Evolutionary conservation across 1,284 basidiomycete species (phyloP), one percentile per base, ranked within the genome.

Genomic region (Ganoderma leucocontextum): DNA sequence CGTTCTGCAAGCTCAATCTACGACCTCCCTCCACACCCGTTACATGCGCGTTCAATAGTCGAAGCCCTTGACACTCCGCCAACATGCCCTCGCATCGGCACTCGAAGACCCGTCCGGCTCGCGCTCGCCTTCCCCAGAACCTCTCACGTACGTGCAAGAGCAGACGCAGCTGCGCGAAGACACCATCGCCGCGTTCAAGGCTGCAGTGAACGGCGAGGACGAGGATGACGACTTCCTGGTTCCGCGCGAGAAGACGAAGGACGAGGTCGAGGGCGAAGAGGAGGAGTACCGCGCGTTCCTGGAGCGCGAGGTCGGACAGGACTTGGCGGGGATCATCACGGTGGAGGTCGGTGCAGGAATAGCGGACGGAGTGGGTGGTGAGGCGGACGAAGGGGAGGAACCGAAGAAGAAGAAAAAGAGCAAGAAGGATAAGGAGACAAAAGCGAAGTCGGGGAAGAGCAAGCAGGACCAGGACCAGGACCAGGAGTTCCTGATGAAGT

Each of bases 401-500:
- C 70, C 70, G 22, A 75, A 73, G 55, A 79, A 79, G 65, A 80
- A 77, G 59, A 72, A 75, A 60, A 75, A 76, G 42, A 76, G 77
- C 71, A 82, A 74, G 67, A 78, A 76, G 70, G 15, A 74, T 73
- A 55, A 33, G 22, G 52, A 49, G 19, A 6, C 38, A 2, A 42
- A 29, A 4, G 58, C 13, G 70, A 82, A 77, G 79, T 81, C 76
- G 69, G 77, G 78, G 65, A 73, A 80, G 78, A 76, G 78, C 60
- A 90, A 89, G 77, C 83, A 89, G 69, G 88, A 90, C 64, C 82
- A 83, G 69, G 88, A 90, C 64, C 82, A 83, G 10, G 92, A 95
- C 76, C 91, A 94, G 70, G 91, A 96, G 70, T 99, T 99, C 78
- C 83, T 99, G 63, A 88, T 97, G 83, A 93, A 95, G 95, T 98